A percentile compares a stretch with the other conserved stretches of the same genome.
These are phyloP conservation scores for Aspergillus sergii DNA, from an alignment of 2,329 filamentous ascomycete genomes.

Conservation along the genomic window DNA sequence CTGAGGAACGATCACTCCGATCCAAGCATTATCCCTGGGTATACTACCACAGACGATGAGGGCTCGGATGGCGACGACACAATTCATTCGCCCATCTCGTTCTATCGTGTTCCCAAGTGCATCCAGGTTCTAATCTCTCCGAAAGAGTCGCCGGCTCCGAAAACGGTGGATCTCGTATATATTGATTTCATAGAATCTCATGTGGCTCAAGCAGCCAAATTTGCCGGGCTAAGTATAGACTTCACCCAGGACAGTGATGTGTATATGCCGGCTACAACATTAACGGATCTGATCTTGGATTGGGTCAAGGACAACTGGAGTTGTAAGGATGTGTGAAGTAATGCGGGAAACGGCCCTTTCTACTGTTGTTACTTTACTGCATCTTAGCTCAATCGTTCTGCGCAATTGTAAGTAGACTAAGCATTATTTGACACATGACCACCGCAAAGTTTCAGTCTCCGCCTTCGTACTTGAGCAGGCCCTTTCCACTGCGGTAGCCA, in stretches of 20 bases:
- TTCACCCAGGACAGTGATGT: slow-evolving; percentile 51
- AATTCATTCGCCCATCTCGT: slow-evolving; percentile 72
- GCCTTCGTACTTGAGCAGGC: slow-evolving; percentile 77
- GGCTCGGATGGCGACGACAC: slow-evolving; percentile 89
- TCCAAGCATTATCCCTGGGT: slow-evolving; percentile 66
- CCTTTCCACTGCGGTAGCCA: slow-evolving; percentile 85
- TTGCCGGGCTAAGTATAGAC: slow-evolving; percentile 54
- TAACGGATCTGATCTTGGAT: slow-evolving; percentile 61
- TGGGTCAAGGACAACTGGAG: slow-evolving; percentile 63
- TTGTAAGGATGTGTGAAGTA: slow-evolving; percentile 25
- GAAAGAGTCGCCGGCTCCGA: slow-evolving; percentile 54
- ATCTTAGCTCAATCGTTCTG: not conserved
- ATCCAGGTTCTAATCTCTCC: slow-evolving; percentile 67
- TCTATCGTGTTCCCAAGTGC: slow-evolving; percentile 80
- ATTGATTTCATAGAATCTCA: slow-evolving; percentile 88
- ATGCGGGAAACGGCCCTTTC: not conserved
- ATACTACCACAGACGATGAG: slow-evolving; percentile 85
- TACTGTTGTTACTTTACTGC: not conserved
- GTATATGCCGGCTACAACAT: slow-evolving; percentile 56
- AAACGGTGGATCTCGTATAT: slow-evolving; percentile 84
- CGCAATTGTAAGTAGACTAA: not conserved
- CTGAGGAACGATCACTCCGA: not conserved
- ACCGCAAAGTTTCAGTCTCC: slow-evolving; percentile 29
- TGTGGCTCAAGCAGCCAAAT: slow-evolving; percentile 73
- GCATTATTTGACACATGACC: slow-evolving; percentile 19